Base-by-base conservation (phyloP, 352 stramenopile species). In the Pythium sp. region DNA sequence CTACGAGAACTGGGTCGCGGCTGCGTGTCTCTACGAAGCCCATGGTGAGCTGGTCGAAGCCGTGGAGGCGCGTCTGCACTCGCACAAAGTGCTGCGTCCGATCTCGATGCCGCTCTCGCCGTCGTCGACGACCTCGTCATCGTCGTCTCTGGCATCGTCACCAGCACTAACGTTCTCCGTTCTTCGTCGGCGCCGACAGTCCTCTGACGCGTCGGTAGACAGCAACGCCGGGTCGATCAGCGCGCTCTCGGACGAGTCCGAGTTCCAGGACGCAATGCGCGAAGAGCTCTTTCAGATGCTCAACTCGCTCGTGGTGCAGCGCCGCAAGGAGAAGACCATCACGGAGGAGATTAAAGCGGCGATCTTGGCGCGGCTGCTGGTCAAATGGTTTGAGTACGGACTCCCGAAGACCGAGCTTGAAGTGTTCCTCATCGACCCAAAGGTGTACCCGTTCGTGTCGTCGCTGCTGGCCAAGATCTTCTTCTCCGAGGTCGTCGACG, bases 361-460 rank as follows among this genome's bases (percentile, higher is more conserved):
- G 32, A 93, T 96, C 49, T 74, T 96, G 24, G 81, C 88, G 30
- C 85, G 88, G 15, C 69, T 96, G 20, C 62, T 96, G 2, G 81
- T 94, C 22, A 94, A 94, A 64, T 96, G 88, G 88, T 92, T 92
- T 55, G 85, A 94, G 22, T 94, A 89, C 56, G 81, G 77, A 15
- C 65, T 94, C 12, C 60, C 81, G 5, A 76, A 73, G 24, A 74
- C 75, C 2, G 81, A 85, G 22, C 71, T 96, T 9, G 88, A 96
- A 60, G 73, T 80, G 0, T 86, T 85, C 54, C 68, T 96, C 6
- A 80, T 85, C 30, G 81, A 92, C 28, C 62, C 74, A 2, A 73
- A 77, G 4, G 83, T 93, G 30, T 93, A 91, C 46, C 51, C 64
- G 24, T 75, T 87, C 43, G 81, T 94, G 5, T 78, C 85, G 8